Base-by-base conservation (phyloP, 371 early-diverging fungal species). In the Mucor ambiguus region DNA sequence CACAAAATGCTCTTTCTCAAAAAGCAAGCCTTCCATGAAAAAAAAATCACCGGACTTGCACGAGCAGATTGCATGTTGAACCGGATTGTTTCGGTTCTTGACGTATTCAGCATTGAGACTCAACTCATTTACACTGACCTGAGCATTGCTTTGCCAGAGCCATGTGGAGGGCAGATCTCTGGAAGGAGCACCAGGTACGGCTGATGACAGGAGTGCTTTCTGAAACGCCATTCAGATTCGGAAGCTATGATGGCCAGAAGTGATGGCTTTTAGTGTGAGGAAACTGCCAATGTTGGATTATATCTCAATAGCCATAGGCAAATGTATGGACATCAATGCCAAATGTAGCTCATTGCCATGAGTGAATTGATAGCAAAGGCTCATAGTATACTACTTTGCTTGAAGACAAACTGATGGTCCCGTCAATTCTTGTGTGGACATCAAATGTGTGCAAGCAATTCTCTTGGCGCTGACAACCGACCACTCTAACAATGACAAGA, bases 1-100 rank as follows among this genome's bases (percentile, higher is more conserved):
- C 64, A 64, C 58, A 64, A 64, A 64, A 64, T 55, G 28, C 30
- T 44, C 43, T 43, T 46, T 57, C 54, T 43, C 44, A n/a, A 26
- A 37, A 33, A 38, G 33, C 33, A 33, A 32, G 18, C 38, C 55
- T 38, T 62, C 49, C 35, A 22, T n/a, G n/a, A 20, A 26, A 62
- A 62, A 35, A 35, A 62, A 62, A 12, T 22, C 4, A 24, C 61
- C 63, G 63, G 63, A 62, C 38, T 26, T 6, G 29, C 41, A 38
- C 35, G 54, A 54, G 64, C 9, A 46, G 9, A 22, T 22, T 20
- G 18, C 2, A 20, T 46, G 1, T 20, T 46, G n/a, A 10, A 8
- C 46, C 46, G 52, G 24, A 52, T 9, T 52, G 22, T 6, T 48
- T 26, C 52, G 52, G 16, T 14, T 12, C 5, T 4, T 5, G 22